Evolutionary conservation across 306 rosid species (phyloP), one percentile per base, ranked within the genome.

Genomic region (Ormosia semicastrata): DNA sequence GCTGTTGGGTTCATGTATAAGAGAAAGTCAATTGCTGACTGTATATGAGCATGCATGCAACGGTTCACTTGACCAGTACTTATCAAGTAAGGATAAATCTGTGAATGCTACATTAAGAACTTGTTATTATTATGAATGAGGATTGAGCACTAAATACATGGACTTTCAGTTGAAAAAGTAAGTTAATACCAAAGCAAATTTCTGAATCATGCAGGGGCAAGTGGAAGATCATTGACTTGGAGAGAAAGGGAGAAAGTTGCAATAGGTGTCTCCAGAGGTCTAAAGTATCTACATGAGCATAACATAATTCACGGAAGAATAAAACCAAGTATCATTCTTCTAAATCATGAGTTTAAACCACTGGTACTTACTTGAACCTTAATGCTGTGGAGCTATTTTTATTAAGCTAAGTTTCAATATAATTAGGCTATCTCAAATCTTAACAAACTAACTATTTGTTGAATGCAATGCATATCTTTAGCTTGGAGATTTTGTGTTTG

Each of bases 241-340:
- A 81, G 83, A 66, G 88, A 84, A 82, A 94, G 94, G 87, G 79
- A 90, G 90, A 90, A 90, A 81, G 79, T 94, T 59, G 97, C 97
- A n/a, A 71, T 77, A 52, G 97, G 97, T 71, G 82, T 87, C 14
- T 91, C 90, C 30, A 90, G 79, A 79, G 98, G 97, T 52, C 73
- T 94, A 64, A 87, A 85, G 32, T 88, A 88, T 83, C 88, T 94
- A 37, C 98, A 94, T 68, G 82, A 81, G 30, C 92, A 88, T 79
- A 84, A 86, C 70, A 89, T 92, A 68, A 84, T 88, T 82, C 98
- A 94, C 79, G 91, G 95, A 88, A 90, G 85, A 62, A 81, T 94
- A 71, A 92, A 91, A 72, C 94, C 98, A 46, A 92, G 89, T 66
- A 94, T 92, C 89, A 89, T 94, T 84, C 91, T 94, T 49, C 85